Evolutionary conservation across 371 early-diverging fungal species (phyloP), one percentile per base, ranked within the genome.

Genomic region (Mucor mucedo): DNA sequence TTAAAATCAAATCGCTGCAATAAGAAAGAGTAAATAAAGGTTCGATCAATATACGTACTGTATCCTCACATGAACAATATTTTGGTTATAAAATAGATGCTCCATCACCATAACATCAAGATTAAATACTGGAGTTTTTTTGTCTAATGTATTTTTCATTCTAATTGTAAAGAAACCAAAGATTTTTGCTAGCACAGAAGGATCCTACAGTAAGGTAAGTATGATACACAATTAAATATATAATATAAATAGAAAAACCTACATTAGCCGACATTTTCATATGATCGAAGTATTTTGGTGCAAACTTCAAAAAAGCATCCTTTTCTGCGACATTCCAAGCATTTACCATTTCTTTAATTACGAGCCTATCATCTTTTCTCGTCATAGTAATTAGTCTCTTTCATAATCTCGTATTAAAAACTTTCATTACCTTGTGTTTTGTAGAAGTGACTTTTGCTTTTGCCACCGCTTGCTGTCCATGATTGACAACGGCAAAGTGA

Each of bases 71-170:
- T 80, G 75, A 14, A 83, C 79, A 60, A 92, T 87, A 47, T 80
- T 84, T 53, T 91, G 84, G 29, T 88, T 84, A 71, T 87, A 93
- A 68, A 95, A 96, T 52, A 97, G 74, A 66, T 96, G 92, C 70
- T 97, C 98, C 97, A 96, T 96, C 5, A 97, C 94, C n/a, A 96
- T 72, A 1, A 97, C 85, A 69, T 95, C 95, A 67, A 96, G 86
- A 60, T 92, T 89, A 30, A 50, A 11, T 33, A 80, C 40, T 28
- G 83, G 70, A 2, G 76, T 68, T 30, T 87, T 87, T 33, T 92
- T 89, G 14, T 89, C 90, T 2, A 72, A 68, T 6, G 83, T 60
- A 53, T 90, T 92, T 68, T 87, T 89, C 71, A 87, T 90, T 52
- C 85, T 84, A 45, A 97, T 86, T 5, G 89, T 87, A 65, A 94